Evolutionary conservation across 306 rosid genomes (phyloP).

Genomic region (Erythrophleum fordii): DNA sequence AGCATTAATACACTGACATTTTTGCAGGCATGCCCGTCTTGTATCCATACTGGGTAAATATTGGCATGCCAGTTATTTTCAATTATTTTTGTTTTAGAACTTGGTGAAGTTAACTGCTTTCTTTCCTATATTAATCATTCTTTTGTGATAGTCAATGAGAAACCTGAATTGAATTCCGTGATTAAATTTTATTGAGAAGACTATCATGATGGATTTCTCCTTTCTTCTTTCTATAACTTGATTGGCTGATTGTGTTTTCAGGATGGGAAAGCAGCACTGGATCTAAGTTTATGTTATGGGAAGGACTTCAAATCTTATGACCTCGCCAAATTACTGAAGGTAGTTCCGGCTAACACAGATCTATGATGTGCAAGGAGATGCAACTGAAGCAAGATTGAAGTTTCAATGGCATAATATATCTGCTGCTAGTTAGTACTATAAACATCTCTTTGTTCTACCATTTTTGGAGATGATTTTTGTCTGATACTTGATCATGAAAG

Average conservation of each 20-base stretch:
- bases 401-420: conserved; percentile 17
- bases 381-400: conserved; percentile 16
- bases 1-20: background rate
- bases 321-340: conserved; percentile 78
- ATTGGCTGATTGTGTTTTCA: conserved; percentile 48
- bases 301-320: conserved; percentile 87
- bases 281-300: conserved; percentile 83
- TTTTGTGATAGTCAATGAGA: conserved; percentile 10
- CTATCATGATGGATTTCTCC: background rate
- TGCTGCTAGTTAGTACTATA: conserved; percentile 21
- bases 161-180: background rate
- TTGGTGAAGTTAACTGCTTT: background rate
- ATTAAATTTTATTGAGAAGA: background rate
- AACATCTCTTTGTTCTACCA: conserved; percentile 23
- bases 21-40: background rate
- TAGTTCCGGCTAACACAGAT: conserved; percentile 47
- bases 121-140: background rate
- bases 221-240: conserved; percentile 23
- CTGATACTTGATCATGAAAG: conserved; percentile 25
- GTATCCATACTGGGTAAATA: background rate
- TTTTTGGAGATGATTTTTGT: conserved; percentile 23
- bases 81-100: no score
- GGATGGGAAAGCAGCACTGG: conserved; percentile 89
- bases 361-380: conserved; percentile 42
- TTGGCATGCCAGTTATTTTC: background rate